Conservation (phyloP, 2,329 filamentous ascomycete species). For the Colletotrichum gloeosporioides region DNA sequence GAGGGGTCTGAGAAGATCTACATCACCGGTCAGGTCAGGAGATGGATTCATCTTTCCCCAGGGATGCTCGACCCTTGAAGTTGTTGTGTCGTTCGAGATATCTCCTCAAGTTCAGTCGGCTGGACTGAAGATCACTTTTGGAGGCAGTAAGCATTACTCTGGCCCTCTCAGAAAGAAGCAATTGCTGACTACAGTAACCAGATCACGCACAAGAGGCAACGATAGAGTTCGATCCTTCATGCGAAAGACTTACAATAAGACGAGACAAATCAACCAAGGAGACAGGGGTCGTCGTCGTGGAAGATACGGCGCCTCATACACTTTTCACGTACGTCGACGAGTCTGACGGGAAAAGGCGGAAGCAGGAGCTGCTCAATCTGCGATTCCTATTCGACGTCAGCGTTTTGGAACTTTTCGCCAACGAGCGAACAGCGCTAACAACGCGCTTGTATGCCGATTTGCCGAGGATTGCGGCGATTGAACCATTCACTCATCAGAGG, state of each 20-base stretch:
- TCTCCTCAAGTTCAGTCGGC: neutral
- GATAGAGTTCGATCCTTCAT: neutral
- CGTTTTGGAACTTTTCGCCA: neutral
- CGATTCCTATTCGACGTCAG: neutral
- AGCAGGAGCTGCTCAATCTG: too few species aligned
- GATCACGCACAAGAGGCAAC: neutral
- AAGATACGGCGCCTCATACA: neutral
- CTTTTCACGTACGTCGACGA: neutral
- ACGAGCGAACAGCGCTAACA: neutral
- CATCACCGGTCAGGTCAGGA: neutral
- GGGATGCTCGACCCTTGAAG: neutral
- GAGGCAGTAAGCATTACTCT: neutral
- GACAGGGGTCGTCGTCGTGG: neutral
- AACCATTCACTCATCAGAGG: neutral
- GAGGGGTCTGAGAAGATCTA: neutral
- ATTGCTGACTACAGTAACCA: rapidly evolving
- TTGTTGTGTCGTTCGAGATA: neutral
- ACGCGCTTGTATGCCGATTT: neutral
- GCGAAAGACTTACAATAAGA: neutral
- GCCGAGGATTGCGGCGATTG: neutral
- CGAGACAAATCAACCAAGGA: neutral
- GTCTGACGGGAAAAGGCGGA: too few species aligned
- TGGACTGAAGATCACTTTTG: neutral
- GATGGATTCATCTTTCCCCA: neutral
- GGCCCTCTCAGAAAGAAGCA: rapidly evolving